Conservation (phyloP, 2,329 filamentous ascomycete genomes). For the Onygenales sp. region DNA sequence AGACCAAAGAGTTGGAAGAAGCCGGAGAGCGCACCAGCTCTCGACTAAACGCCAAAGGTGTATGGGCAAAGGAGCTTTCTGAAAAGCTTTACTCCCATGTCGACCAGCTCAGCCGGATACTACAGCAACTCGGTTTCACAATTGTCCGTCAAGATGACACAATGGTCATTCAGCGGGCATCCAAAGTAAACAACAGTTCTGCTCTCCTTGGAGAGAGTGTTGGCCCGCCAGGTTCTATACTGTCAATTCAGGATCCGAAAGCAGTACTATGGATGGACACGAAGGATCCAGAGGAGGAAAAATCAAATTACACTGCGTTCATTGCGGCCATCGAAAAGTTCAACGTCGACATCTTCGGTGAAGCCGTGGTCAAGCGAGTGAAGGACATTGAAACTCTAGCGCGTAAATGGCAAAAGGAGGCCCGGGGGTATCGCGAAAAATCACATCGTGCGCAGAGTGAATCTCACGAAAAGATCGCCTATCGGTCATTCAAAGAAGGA, state of each 20-base stretch:
- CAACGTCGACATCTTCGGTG: constrained; percentile 73
- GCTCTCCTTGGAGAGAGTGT: constrained; percentile 26
- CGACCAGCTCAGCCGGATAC: constrained; percentile 68
- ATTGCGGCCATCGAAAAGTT: constrained; percentile 66
- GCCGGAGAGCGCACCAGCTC: constrained; percentile 29
- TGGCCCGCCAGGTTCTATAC: constrained; percentile 25
- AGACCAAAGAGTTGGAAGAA: constrained; percentile 28
- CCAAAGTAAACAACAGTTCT: constrained; percentile 39
- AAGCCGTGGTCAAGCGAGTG: constrained; percentile 77
- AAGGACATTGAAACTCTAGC: constrained; percentile 91
- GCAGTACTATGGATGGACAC: constrained; percentile 75
- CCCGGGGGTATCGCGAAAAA: constrained; percentile 77
- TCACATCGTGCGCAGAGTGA: constrained; percentile 73
- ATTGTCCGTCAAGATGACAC: constrained; percentile 63
- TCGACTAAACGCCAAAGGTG: constrained; percentile 60
- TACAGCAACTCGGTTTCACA: constrained; percentile 80
- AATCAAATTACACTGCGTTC: constrained; percentile 64
- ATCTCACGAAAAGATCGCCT: constrained; percentile 91
- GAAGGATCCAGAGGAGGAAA: constrained; percentile 55
- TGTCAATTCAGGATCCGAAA: constrained; percentile 52
- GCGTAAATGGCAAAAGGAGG: constrained; percentile 86
- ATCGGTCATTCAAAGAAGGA: constrained; percentile 90
- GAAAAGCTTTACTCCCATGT: constrained; percentile 75
- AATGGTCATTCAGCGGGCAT: constrained; percentile 66
- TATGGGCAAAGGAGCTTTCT: constrained; percentile 71